Percentiles rank a stretch among this genome's conserved stretches.
Conservation (phyloP, 192 early-diverging fungal genomes). For the Backusella luteola region DNA sequence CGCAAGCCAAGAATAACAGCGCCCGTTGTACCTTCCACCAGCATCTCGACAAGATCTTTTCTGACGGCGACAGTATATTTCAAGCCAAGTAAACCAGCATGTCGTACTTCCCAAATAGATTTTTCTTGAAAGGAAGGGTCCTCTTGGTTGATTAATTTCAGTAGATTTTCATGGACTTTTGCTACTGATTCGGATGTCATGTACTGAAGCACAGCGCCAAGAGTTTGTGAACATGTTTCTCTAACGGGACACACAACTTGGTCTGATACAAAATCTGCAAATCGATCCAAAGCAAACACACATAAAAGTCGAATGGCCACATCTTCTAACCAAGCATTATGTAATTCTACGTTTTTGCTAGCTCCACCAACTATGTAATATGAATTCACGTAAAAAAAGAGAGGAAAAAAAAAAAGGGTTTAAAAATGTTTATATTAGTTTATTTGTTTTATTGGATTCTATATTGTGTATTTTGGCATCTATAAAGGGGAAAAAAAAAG, state of each 20-base stretch:
- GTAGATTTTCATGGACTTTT: conserved; percentile 64
- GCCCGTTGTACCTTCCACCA: conserved; percentile 70
- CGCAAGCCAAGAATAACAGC: conserved; percentile 85
- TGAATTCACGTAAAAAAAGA: not conserved
- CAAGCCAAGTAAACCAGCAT: conserved; percentile 88
- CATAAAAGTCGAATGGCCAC: conserved; percentile 86
- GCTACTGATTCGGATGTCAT: conserved; percentile 54
- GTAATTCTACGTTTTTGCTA: conserved; percentile 55
- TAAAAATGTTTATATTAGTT: not conserved
- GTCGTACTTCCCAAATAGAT: conserved; percentile 87
- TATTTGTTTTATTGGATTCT: not conserved
- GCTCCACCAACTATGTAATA: not conserved
- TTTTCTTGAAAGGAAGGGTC: conserved; percentile 38
- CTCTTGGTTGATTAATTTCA: conserved; percentile 66
- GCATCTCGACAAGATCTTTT: conserved; percentile 74
- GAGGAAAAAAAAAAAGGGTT: conserved; percentile 8
- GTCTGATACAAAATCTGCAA: conserved; percentile 96
- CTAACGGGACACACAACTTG: conserved; percentile 94
- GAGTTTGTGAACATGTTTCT: conserved; percentile 87
- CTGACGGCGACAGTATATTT: conserved; percentile 95
- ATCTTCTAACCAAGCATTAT: conserved; percentile 86
- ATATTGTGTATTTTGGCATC: not conserved
- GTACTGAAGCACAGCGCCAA: conserved; percentile 71
- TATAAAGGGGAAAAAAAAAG: not conserved
- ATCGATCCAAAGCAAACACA: conserved; percentile 93